phyloP scores from a whole-genome alignment of 176 grass and related monocot species.

The Hsuehochloa calcarea region DNA sequence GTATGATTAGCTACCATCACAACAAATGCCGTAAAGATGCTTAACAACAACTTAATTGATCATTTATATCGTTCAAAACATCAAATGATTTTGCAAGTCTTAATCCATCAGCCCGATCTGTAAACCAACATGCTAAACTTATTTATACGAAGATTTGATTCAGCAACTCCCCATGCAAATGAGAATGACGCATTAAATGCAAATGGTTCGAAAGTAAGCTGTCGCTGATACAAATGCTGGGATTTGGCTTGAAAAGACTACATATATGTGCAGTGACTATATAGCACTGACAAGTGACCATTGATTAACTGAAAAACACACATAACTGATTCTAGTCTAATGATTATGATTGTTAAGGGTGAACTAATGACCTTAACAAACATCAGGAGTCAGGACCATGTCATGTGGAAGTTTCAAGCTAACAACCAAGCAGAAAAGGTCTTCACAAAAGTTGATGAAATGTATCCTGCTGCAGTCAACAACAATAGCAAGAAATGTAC shows the following conservation, averaged over 20 bases:
- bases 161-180: neutral
- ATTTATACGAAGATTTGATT: neutral
- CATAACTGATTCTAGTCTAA: neutral
- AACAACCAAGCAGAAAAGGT: constrained; percentile 17
- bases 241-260: neutral
- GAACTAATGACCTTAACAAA: constrained; percentile 20
- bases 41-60: neutral
- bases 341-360: constrained; percentile 1
- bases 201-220: neutral
- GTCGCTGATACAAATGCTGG: neutral
- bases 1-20: constrained; percentile 2
- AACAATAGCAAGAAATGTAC: neutral
- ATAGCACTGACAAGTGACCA: neutral
- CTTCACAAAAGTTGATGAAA: neutral
- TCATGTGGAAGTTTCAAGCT: constrained; percentile 21
- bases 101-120: neutral
- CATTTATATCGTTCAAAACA: neutral
- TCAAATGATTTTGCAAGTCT: neutral
- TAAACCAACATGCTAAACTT: neutral
- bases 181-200: neutral
- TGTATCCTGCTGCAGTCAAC: constrained; percentile 18
- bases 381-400: constrained; percentile 20
- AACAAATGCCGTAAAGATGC: neutral
- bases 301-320: neutral
- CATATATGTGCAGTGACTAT: neutral